Evolutionary conservation across 2,329 filamentous ascomycete species (phyloP).

Genomic region (Magnaporthiopsis poae): DNA sequence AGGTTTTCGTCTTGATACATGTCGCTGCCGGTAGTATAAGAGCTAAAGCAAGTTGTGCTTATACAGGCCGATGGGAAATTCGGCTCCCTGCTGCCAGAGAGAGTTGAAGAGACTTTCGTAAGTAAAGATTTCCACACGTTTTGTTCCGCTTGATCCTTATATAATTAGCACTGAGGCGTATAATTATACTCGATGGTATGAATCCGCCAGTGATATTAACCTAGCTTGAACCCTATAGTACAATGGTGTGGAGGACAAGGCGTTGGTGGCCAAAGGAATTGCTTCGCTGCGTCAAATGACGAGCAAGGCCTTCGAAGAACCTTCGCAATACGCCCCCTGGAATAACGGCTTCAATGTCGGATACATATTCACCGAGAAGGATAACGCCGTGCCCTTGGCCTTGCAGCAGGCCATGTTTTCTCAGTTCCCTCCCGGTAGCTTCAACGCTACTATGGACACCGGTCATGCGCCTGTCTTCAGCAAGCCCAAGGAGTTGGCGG

Average conservation of each 20-base stretch:
- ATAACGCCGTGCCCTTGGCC: slow-evolving; percentile 8
- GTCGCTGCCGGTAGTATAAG: too few relatives aligned
- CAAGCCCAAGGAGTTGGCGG: slow-evolving; percentile 28
- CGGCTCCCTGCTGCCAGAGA: too few relatives aligned
- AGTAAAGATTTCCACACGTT: too few relatives aligned
- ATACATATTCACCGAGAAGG: slow-evolving; percentile 8
- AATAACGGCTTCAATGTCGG: slow-evolving; percentile 6
- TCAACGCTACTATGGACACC: slow-evolving; percentile 20
- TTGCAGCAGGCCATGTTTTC: slow-evolving; percentile 7
- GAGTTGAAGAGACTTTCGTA: too few relatives aligned
- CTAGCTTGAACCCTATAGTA: background rate
- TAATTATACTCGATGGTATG: too few relatives aligned
- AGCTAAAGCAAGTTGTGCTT: too few relatives aligned
- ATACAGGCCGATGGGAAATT: too few relatives aligned
- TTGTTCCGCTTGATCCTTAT: too few relatives aligned
- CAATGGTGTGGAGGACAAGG: slow-evolving; percentile 7
- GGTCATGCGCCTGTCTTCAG: slow-evolving; percentile 42
- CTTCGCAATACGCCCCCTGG: slow-evolving; percentile 10
- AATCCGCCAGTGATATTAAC: too few relatives aligned
- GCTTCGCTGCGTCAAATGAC: slow-evolving; percentile 6
- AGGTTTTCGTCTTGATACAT: too few relatives aligned
- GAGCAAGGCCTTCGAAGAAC: slow-evolving; percentile 3
- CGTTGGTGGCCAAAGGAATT: slow-evolving; percentile 6
- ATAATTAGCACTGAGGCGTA: too few relatives aligned
- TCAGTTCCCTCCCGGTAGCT: slow-evolving; percentile 8